Percentiles rank a stretch among this genome's conserved stretches.
phyloP scores from a whole-genome alignment of 2,329 filamentous ascomycete genomes.

The Epichloe sp. region DNA sequence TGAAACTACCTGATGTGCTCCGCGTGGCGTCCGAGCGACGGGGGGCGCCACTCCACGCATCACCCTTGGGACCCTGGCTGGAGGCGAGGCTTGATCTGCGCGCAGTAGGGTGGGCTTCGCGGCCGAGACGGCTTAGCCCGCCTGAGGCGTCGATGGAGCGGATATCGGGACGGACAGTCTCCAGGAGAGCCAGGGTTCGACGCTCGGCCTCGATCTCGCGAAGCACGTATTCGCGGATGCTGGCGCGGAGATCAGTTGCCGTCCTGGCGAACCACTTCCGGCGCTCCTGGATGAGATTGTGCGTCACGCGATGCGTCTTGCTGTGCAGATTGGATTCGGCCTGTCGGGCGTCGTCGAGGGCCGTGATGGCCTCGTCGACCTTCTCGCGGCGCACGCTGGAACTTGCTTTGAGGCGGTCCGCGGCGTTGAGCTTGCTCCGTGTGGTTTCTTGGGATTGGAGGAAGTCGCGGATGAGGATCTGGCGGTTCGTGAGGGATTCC shows the following conservation, averaged over 20 bases:
- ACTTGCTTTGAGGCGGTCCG: conserved; percentile 76
- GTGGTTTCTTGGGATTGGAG: conserved; percentile 80
- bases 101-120: conserved; percentile 67
- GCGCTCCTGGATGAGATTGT: conserved; percentile 78
- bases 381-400: conserved; percentile 85
- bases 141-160: conserved; percentile 84
- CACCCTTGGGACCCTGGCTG: conserved; percentile 92
- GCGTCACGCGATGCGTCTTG: conserved; percentile 80
- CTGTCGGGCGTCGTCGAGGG: conserved; percentile 74
- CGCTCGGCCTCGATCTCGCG: conserved; percentile 94
- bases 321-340: conserved; percentile 70
- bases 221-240: conserved; percentile 82
- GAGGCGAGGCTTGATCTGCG: conserved; percentile 68
- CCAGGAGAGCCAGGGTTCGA: conserved; percentile 80
- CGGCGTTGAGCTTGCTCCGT: conserved; percentile 68
- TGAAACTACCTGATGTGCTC: conserved; percentile 61
- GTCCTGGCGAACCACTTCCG: conserved; percentile 85
- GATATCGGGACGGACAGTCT: conserved; percentile 85
- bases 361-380: conserved; percentile 90
- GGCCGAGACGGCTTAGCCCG: conserved; percentile 76
- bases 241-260: conserved; percentile 65
- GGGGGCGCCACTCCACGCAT: conserved; percentile 88
- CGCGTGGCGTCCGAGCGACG: conserved; percentile 68
- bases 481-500: conserved; percentile 92
- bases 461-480: conserved; percentile 88